Percentiles rank a stretch among this genome's conserved stretches.
phyloP scores from a whole-genome alignment of 164 flowering plant species.

The Liquidambar formosana region DNA sequence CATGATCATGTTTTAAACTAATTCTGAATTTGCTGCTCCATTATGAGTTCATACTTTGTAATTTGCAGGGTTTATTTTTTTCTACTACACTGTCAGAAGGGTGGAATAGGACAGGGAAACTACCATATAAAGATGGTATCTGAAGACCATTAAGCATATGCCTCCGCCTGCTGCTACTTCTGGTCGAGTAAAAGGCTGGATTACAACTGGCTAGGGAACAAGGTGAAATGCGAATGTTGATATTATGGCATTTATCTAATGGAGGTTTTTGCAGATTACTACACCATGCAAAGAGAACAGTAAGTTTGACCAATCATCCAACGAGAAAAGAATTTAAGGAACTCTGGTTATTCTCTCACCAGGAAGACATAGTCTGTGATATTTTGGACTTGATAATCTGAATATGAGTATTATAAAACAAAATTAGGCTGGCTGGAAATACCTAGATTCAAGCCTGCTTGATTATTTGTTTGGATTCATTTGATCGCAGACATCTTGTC shows the following conservation, averaged over 20 bases:
- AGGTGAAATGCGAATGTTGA: neutral
- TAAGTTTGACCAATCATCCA: neutral
- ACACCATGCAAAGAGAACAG: neutral
- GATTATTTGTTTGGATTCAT: neutral
- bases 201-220: neutral
- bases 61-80: slow-evolving; percentile 1
- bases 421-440: neutral
- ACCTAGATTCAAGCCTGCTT: neutral
- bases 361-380: neutral
- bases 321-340: neutral
- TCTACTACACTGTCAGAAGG: neutral
- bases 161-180: neutral
- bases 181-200: neutral
- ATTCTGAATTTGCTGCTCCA: neutral
- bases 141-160: neutral
- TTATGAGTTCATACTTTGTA: slow-evolving; percentile 5
- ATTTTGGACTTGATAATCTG: neutral
- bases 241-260: neutral
- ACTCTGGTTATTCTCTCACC: neutral
- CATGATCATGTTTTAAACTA: too few species aligned
- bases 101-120: neutral
- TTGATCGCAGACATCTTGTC: neutral
- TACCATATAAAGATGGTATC: too few species aligned
- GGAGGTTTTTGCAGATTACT: neutral
- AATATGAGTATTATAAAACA: neutral